Base-by-base conservation (phyloP, 768 basidiomycete genomes). In the Phanerochaete sordida region DNA sequence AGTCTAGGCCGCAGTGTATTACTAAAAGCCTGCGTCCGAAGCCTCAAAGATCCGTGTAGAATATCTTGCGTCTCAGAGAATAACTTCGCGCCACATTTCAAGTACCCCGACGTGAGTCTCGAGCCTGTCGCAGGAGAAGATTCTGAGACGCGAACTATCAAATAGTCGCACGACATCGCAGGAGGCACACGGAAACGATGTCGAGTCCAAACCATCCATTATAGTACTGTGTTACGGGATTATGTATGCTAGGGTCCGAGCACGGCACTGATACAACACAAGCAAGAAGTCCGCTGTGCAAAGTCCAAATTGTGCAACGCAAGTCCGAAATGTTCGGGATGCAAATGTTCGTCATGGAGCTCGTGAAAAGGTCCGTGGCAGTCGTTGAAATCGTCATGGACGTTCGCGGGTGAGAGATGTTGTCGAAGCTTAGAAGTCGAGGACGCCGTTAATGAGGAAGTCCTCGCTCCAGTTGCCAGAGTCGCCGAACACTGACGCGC, bases 401-500 rank as follows among this genome's bases (percentile, higher is more conserved):
- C 39, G 39, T 43, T 43, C 39, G 39, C 7, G 19, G 8, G 19
- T 35, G 19, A n/a, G n/a, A n/a, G n/a, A n/a, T n/a, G n/a, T n/a
- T n/a, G n/a, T n/a, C n/a, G 39, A 35, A 7, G 33, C 8, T 43
- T 43, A 43, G 39, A 43, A 50, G 57, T 49, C 26, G 19, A 58
- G 21, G 16, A 33, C 26, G 15, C 46, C 60, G 43, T 62, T 56
- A 62, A 80, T 74, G 24, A 68, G 69, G 69, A 81, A 81, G 21
- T 61, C 59, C 2, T 70, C 68, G 62, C 77, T 78, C 56, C 67
- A 66, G 67, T 81, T 76, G 37, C 79, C 79, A 31, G 80, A 81
- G 64, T 81, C 79, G 19, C 81, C 81, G 57, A 79, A 79, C 52
- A 81, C 81, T 81, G n/a, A n/a, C n/a, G n/a, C n/a, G 48, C 6